phyloP scores from a whole-genome alignment of 352 stramenopile genomes.

The Pythium brachiatum region DNA sequence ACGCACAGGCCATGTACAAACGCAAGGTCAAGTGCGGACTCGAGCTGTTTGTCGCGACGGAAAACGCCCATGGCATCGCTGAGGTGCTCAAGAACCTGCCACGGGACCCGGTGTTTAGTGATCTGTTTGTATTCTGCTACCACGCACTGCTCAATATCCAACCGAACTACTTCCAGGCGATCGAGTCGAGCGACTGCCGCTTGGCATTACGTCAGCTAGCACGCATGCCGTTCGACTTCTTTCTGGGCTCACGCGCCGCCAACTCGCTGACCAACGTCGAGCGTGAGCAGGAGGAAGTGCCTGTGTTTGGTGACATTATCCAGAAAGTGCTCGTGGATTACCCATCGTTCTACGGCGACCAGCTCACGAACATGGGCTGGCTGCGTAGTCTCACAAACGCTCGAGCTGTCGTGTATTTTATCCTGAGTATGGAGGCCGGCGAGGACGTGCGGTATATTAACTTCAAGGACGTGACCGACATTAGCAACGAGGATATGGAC shows the following conservation, averaged over 20 bases:
- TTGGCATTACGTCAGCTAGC: conserved; percentile 46
- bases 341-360: conserved; percentile 65
- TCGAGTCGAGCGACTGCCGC: conserved; percentile 45
- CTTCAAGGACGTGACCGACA: conserved; percentile 46
- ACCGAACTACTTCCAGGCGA: conserved; percentile 56
- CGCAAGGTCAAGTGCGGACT: conserved; percentile 72
- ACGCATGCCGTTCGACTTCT: conserved; percentile 68
- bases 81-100: conserved; percentile 83
- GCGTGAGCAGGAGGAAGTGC: conserved; percentile 34
- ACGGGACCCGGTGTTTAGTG: conserved; percentile 63
- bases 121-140: conserved; percentile 77
- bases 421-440: conserved; percentile 47
- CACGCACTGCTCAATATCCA: conserved; percentile 46
- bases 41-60: conserved; percentile 48
- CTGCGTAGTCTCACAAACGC: conserved; percentile 44
- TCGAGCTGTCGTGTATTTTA: conserved; percentile 59
- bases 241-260: conserved; percentile 52
- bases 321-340: conserved; percentile 55
- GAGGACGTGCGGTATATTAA: conserved; percentile 57
- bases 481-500: conserved; percentile 56
- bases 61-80: conserved; percentile 72
- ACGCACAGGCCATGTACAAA: conserved; percentile 73
- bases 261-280: conserved; percentile 62
- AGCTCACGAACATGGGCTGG: conserved; percentile 68
- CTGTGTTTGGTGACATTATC: conserved; percentile 70